A percentile compares a stretch with the other conserved stretches of the same genome.
Conservation (phyloP, 2,329 filamentous ascomycete species). For the Curvularia eragrostidis region DNA sequence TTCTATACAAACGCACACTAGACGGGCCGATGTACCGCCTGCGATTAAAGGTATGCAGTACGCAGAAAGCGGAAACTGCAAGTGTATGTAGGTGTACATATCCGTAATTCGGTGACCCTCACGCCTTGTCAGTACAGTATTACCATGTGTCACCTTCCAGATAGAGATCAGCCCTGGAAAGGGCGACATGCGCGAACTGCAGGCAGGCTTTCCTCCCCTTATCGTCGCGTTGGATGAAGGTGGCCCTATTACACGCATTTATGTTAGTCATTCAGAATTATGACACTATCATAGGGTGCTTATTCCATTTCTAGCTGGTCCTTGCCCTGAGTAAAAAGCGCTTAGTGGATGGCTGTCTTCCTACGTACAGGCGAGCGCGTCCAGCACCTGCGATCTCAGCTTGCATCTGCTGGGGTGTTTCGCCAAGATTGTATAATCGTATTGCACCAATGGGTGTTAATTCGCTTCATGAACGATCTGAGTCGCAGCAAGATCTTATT, state of each 20-base stretch:
- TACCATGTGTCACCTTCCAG: neutral
- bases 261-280: neutral
- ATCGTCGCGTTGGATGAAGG: neutral
- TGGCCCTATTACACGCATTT: neutral
- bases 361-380: neutral
- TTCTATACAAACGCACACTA: neutral
- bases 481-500: constrained; percentile 1
- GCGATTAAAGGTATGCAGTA: neutral
- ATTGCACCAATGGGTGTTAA: neutral
- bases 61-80: constrained; percentile 5
- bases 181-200: neutral
- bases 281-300: neutral
- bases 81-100: constrained; percentile 4
- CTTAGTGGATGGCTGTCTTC: neutral
- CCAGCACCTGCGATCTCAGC: neutral
- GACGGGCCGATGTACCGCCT: constrained; percentile 1
- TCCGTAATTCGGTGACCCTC: neutral
- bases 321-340: neutral
- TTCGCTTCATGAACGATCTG: constrained; percentile 2
- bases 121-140: neutral
- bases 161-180: neutral
- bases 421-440: neutral
- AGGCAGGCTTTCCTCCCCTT: constrained; percentile 1
- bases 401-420: neutral
- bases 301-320: neutral